These are phyloP conservation scores for Kodamaea neixiangensis DNA, from an alignment of 805 yeast species.

Conservation along the genomic window DNA sequence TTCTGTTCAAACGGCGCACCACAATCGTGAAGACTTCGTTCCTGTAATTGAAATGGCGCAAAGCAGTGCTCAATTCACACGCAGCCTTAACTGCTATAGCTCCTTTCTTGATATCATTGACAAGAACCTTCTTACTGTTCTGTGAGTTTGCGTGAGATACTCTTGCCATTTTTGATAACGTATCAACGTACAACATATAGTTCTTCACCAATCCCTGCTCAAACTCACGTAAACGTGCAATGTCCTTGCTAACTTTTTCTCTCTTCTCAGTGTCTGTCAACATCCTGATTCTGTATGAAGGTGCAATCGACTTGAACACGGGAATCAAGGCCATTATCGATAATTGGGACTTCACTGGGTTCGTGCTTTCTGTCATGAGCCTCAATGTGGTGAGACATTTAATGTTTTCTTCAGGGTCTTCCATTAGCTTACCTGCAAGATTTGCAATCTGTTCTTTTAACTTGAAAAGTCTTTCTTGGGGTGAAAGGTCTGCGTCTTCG, in stretches of 20 bases:
- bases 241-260: conserved; percentile 83
- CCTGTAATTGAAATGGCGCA: conserved; percentile 79
- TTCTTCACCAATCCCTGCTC: conserved; percentile 76
- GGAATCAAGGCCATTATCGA: conserved; percentile 80
- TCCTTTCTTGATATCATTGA: conserved; percentile 47
- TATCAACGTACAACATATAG: conserved; percentile 66
- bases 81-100: conserved; percentile 71
- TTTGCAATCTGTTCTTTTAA: conserved; percentile 84
- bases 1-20: conserved; percentile 65
- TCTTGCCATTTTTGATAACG: conserved; percentile 47
- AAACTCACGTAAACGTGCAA: conserved; percentile 71
- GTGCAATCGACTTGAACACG: conserved; percentile 81
- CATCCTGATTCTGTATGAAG: conserved; percentile 84
- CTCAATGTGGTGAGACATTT: conserved; percentile 63
- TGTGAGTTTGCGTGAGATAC: conserved; percentile 39
- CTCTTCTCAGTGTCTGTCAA: conserved; percentile 76
- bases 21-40: conserved; percentile 70
- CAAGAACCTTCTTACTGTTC: conserved; percentile 32
- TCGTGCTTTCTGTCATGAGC: conserved; percentile 68
- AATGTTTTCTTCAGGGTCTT: conserved; percentile 87
- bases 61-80: conserved; percentile 65
- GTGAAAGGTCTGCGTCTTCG: conserved; percentile 45
- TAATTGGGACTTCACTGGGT: conserved; percentile 65
- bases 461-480: conserved; percentile 54
- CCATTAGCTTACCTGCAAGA: conserved; percentile 72